Base-by-base conservation (phyloP, 345 rosid species). In the Geranium brycei region DNA sequence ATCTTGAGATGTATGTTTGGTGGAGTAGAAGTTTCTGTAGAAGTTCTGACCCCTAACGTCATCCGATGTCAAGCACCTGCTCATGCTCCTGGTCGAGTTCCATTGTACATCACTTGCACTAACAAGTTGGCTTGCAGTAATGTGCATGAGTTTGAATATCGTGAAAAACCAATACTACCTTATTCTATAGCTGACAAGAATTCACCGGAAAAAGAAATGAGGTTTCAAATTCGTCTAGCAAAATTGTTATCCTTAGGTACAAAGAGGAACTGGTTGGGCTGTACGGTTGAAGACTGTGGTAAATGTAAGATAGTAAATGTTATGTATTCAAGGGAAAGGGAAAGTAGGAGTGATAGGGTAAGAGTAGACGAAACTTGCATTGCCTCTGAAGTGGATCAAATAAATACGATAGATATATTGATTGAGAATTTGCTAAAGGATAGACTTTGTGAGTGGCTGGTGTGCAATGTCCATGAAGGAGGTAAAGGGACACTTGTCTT, bases 1-100 rank as follows among this genome's bases (percentile, higher is more conserved):
- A 82, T 70, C 31, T 86, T 87, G 87, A 74, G 83, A 60, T 84
- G 89, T 67, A 86, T 86, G 92, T 86, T 86, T 67, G 92, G 89
- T 28, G 89, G 84, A 72, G 72, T 80, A 66, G 92, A 84, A 76
- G 89, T 86, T 64, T 38, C 80, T 64, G 89, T 87, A 57, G 89
- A 86, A 64, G 80, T 84, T 70, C 59, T 86, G 73, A 69, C 78
- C 23, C 65, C 73, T 51, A 75, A 70, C 72, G 75, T 75, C 19
- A 77, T 86, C 32, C 73, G 83, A 58, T 86, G 92, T 76, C 73
- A 74, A 58, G 82, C 82, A 57, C 92, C 92, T 60, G 62, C 62
- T 30, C 92, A 82, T 76, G 69, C 69, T 68, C 57, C 80, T 6
- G 89, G 87, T 60, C 68, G 73, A 64, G 87, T 86, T 64, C 89